A percentile compares a stretch with the other conserved stretches of the same genome.
Conservation (phyloP, 1,284 basidiomycete species). For the Malassezia arunalokei region DNA sequence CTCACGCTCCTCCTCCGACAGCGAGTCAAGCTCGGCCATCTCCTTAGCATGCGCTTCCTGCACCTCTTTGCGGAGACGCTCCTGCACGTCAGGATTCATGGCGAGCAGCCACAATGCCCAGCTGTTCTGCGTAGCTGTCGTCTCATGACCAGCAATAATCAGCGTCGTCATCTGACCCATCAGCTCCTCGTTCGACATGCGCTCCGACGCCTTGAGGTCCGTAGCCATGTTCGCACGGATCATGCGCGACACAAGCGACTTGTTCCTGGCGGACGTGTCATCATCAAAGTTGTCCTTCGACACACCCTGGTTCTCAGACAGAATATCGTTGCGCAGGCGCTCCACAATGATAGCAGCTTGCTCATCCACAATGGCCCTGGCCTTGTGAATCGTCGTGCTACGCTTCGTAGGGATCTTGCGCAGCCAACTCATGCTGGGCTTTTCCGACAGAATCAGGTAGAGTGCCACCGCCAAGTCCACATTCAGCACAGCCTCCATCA, state of each 20-base stretch:
- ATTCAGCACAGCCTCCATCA: conserved; percentile 15
- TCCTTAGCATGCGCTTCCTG: conserved; percentile 14
- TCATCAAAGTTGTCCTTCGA: conserved; percentile 28
- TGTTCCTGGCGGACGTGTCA: background rate
- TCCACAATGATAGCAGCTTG: conserved; percentile 25
- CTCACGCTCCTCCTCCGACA: conserved; percentile 16
- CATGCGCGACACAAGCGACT: conserved; percentile 21
- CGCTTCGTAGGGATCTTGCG: conserved; percentile 27
- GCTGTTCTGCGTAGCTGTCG: conserved; percentile 62
- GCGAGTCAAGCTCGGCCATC: conserved; percentile 2
- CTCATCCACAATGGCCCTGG: conserved; percentile 20
- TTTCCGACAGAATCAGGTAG: conserved; percentile 18
- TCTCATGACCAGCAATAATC: conserved; percentile 69
- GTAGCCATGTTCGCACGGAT: conserved; percentile 42
- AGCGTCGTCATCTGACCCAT: conserved; percentile 66
- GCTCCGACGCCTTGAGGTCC: conserved; percentile 48
- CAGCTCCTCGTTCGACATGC: conserved; percentile 58
- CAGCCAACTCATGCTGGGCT: conserved; percentile 29
- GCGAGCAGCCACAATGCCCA: conserved; percentile 65
- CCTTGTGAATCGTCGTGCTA: conserved; percentile 15
- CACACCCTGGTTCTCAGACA: conserved; percentile 18
- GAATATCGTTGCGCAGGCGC: conserved; percentile 24
- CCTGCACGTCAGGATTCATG: conserved; percentile 55
- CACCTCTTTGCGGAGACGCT: conserved; percentile 23
- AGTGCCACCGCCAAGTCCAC: conserved; percentile 8